Percentiles rank a stretch among this genome's conserved stretches.
These are phyloP conservation scores for Tetracladium setigerum DNA, from an alignment of 495 filamentous ascomycete species.

Conservation along the genomic window DNA sequence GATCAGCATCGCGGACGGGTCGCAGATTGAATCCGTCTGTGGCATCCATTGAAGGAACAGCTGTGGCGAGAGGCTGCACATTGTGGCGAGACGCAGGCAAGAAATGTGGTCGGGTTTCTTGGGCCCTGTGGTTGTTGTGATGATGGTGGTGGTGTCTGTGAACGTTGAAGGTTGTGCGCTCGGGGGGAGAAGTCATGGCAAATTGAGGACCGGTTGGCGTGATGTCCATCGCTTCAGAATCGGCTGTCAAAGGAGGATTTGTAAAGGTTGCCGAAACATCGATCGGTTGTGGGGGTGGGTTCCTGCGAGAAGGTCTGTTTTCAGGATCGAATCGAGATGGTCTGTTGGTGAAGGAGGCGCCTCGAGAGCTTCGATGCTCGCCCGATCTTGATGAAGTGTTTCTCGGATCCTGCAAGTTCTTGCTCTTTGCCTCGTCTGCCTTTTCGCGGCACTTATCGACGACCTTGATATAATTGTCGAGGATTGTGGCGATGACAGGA, in stretches of 20 bases:
- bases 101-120: constrained; percentile 50
- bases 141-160: constrained; percentile 50
- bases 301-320: constrained; percentile 48
- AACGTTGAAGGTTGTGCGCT: constrained; percentile 54
- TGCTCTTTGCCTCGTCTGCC: constrained; percentile 57
- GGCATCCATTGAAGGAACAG: constrained; percentile 65
- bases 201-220: constrained; percentile 59
- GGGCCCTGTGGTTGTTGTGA: constrained; percentile 49
- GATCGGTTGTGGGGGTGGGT: constrained; percentile 64
- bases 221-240: constrained; percentile 31
- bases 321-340: constrained; percentile 38
- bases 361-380: constrained; percentile 19
- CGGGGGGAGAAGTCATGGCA: constrained; percentile 65
- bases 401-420: constrained; percentile 26
- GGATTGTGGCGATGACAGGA: constrained; percentile 96
- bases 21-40: constrained; percentile 68
- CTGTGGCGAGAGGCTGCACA: constrained; percentile 60
- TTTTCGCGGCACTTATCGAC: constrained; percentile 84
- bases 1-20: constrained; percentile 78
- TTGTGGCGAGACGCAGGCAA: constrained; percentile 43
- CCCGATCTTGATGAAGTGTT: constrained; percentile 14
- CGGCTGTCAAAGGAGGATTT: constrained; percentile 11
- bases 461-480: constrained; percentile 97
- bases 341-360: constrained; percentile 24
- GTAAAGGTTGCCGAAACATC: constrained; percentile 50